Percentiles rank a stretch among this genome's conserved stretches.
Conservation (phyloP, 805 yeast species). For the Kuraishia capsulata region DNA sequence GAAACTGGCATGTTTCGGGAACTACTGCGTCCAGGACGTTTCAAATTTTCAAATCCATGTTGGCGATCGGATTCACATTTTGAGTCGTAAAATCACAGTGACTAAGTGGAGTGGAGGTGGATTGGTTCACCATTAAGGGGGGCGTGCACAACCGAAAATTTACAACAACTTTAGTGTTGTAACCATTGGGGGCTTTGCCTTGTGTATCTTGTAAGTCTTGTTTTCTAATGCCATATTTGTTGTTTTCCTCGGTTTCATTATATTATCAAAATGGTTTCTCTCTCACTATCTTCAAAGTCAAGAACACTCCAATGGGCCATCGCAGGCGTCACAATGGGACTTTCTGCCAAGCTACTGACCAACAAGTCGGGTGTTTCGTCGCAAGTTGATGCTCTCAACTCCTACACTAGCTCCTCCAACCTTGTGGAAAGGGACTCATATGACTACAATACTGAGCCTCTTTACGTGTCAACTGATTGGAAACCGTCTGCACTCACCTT, state of each 20-base stretch:
- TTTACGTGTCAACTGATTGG: too few species aligned
- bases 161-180: too few species aligned
- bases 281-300: too few species aligned
- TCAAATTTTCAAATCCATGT: constrained; percentile 8
- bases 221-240: too few species aligned
- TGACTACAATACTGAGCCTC: too few species aligned
- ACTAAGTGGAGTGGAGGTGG: background rate
- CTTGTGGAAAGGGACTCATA: too few species aligned
- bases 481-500: too few species aligned
- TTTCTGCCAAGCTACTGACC: background rate
- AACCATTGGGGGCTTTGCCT: too few species aligned
- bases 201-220: too few species aligned
- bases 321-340: background rate
- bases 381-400: background rate
- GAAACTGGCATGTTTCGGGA: constrained; percentile 16
- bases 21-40: constrained; percentile 17
- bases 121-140: background rate
- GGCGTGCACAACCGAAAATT: background rate
- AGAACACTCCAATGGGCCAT: background rate
- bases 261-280: too few species aligned
- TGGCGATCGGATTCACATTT: constrained; percentile 17
- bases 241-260: too few species aligned
- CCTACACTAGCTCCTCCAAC: too few species aligned
- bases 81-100: background rate
- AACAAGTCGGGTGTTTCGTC: background rate